These are phyloP conservation scores for Moesziomyces parantarcticus DNA, from an alignment of 1,284 basidiomycete genomes.

Conservation along the genomic window DNA sequence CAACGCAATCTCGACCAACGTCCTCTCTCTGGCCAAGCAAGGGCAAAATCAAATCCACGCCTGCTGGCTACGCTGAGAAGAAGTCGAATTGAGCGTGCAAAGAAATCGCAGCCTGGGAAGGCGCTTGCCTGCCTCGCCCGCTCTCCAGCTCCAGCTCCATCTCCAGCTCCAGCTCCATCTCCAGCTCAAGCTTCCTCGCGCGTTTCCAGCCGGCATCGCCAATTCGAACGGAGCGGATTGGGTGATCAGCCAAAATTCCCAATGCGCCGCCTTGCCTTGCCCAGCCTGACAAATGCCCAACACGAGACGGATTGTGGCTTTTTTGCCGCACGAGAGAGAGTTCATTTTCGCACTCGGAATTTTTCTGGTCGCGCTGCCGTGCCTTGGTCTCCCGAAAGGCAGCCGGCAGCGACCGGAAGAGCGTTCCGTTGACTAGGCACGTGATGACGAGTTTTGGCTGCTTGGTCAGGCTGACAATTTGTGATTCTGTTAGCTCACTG, in stretches of 20 bases:
- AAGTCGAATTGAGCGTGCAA: neutral
- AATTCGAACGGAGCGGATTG: constrained; percentile 26
- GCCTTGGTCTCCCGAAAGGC: too few species aligned
- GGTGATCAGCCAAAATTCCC: constrained; percentile 27
- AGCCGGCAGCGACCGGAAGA: neutral
- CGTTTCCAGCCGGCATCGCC: constrained; percentile 11
- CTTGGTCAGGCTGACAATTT: too few species aligned
- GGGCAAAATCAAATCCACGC: neutral
- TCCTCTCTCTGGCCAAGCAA: neutral
- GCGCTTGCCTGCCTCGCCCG: neutral
- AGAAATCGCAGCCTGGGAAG: constrained; percentile 7
- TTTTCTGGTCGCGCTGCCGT: neutral
- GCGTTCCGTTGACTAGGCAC: too few species aligned
- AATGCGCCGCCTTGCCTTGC: neutral
- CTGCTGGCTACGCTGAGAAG: neutral
- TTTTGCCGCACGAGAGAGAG: constrained; percentile 19
- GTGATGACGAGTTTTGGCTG: too few species aligned
- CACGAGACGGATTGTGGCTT: neutral
- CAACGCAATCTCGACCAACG: too few species aligned
- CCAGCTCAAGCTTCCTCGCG: neutral
- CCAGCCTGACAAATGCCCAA: constrained; percentile 33
- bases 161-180: neutral
- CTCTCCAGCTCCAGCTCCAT: neutral
- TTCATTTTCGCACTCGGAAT: neutral
- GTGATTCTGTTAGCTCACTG: too few species aligned